These are phyloP conservation scores for Fusarium chaquense DNA, from an alignment of 2,329 filamentous ascomycete genomes.

Conservation along the genomic window DNA sequence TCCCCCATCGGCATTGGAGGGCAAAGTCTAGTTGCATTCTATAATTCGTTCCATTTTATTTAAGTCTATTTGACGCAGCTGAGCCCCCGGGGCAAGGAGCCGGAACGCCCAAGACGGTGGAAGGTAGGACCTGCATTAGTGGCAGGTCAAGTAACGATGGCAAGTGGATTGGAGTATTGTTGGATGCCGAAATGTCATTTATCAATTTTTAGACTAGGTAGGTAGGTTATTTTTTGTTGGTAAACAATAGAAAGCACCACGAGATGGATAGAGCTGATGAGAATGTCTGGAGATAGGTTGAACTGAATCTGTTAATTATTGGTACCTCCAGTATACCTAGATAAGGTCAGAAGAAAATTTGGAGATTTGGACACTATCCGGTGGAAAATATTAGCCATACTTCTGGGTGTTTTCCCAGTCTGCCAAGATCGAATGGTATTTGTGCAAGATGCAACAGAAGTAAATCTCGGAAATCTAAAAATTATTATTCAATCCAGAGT, in stretches of 20 bases:
- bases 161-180: not conserved
- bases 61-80: constrained; percentile 36
- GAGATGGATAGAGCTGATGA: not conserved
- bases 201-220: not conserved
- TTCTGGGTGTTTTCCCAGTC: constrained; percentile 25
- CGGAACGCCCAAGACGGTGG: constrained; percentile 41
- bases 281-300: not conserved
- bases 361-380: not conserved
- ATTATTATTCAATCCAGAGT: not conserved
- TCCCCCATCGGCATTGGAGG: constrained; percentile 28
- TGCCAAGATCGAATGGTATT: not conserved
- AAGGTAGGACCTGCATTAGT: constrained; percentile 48
- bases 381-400: constrained; percentile 1
- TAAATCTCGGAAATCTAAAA: constrained; percentile 6
- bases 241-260: not conserved
- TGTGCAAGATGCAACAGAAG: not conserved
- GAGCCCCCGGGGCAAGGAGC: constrained; percentile 34
- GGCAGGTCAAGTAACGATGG: constrained; percentile 39
- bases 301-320: not conserved
- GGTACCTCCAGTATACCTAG: not conserved
- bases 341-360: not conserved
- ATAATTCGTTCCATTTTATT: not conserved
- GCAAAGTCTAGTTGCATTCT: constrained; percentile 2
- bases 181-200: not conserved
- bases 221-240: not conserved